Base-by-base conservation (phyloP, 2,329 filamentous ascomycete genomes). In the Claviceps cyperi region DNA sequence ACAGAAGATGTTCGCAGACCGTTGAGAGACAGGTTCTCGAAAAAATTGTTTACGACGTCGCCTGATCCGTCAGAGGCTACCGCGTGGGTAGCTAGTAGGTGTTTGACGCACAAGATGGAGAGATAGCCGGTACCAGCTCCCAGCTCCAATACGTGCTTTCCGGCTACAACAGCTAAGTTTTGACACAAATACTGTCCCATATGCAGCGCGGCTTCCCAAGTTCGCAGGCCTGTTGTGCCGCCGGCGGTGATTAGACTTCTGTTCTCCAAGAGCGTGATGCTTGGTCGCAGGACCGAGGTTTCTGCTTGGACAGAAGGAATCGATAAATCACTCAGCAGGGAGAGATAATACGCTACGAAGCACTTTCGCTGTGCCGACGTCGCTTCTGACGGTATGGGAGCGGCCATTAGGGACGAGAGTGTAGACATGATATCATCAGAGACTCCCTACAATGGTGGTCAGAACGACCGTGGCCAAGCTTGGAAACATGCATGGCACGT, bases 161-260 rank as follows among this genome's bases (percentile, higher is more conserved):
- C 72, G 7, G 58, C 58, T 28, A 86, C 67, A 19, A 75, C 55
- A 1, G 56, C 54, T 1, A 63, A 64, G 47, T 73, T 64, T n/a
- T 60, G 52, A 52, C 77, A 77, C 21, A 90, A 74, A 57, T 81
- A 88, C 43, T 81, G 75, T 1, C 83, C 83, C 0, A 91, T 71
- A 56, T 88, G 83, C 8, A 91, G 68, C 1, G 84, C 80, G 1
- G 86, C 86, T 62, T 91, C 86, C 86, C 86, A 92, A 0, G 86
- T 91, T 36, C 86, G 76, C 22, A 86, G 72, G 1, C 86, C 86
- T 0, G 86, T 91, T 1, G 84, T 89, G 1, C 84, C 84, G 0
- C 74, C 74, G 2, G 81, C 81, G 1, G 84, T 80, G 46, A 91
- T 77, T 28, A 90, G 72, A 32, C 75, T 75, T 2, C 80, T 77